Percentiles rank a stretch among this genome's conserved stretches.
Conservation (phyloP, 2,329 filamentous ascomycete genomes). For the Chaetoscypha palmicola region DNA sequence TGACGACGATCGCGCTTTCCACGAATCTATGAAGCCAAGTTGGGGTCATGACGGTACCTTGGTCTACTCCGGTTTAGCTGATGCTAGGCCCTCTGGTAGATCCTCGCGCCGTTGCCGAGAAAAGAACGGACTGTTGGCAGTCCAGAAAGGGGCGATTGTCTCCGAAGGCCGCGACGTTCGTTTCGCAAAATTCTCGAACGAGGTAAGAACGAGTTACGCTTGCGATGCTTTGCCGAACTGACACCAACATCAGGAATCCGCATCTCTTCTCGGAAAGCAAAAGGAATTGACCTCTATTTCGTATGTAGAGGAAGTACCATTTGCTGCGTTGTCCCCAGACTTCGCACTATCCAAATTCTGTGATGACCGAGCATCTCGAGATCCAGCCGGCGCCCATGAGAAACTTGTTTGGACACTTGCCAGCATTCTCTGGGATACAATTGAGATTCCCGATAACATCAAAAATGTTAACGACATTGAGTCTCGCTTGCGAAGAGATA, state of each 20-base stretch:
- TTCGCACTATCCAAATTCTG: slow-evolving; percentile 45
- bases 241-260: slow-evolving; percentile 41
- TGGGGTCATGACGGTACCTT: slow-evolving; percentile 73
- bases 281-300: slow-evolving; percentile 48
- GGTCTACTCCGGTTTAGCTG: slow-evolving; percentile 50
- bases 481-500: slow-evolving; percentile 47
- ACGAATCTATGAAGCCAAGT: slow-evolving; percentile 66
- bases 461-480: slow-evolving; percentile 31
- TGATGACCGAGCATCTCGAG: slow-evolving; percentile 33
- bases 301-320: slow-evolving; percentile 51
- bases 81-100: slow-evolving; percentile 28
- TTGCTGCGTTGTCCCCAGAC: slow-evolving; percentile 41
- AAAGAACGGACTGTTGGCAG: slow-evolving; percentile 42
- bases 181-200: slow-evolving; percentile 55
- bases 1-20: slow-evolving; percentile 58
- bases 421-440: slow-evolving; percentile 77
- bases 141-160: slow-evolving; percentile 50
- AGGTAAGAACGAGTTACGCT: slow-evolving; percentile 33
- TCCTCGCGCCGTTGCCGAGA: slow-evolving; percentile 26
- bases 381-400: slow-evolving; percentile 52
- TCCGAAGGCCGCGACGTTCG: slow-evolving; percentile 58
- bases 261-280: slow-evolving; percentile 48
- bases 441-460: slow-evolving; percentile 39
- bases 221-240: slow-evolving; percentile 8
- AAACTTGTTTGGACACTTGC: slow-evolving; percentile 78